These are phyloP conservation scores for Penicillium sp. DNA, from an alignment of 2,329 filamentous ascomycete species.

Conservation along the genomic window DNA sequence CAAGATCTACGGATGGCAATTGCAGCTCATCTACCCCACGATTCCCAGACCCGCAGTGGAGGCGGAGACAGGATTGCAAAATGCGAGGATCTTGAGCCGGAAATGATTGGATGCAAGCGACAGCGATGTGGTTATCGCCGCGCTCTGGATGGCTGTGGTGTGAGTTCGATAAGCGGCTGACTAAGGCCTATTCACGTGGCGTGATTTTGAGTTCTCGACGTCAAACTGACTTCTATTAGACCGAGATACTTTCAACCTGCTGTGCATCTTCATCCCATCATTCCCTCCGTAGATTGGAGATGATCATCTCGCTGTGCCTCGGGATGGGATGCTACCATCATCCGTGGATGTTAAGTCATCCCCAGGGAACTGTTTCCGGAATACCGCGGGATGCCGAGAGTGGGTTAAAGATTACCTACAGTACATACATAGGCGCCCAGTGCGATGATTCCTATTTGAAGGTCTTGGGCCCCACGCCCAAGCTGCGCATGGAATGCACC, in stretches of 20 bases:
- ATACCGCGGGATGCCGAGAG: background rate
- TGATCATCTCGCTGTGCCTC: too few relatives aligned
- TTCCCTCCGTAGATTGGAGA: too few relatives aligned
- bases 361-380: background rate
- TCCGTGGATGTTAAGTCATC: too few relatives aligned
- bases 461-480: too few relatives aligned
- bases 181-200: conserved; percentile 4
- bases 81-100: background rate
- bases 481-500: too few relatives aligned
- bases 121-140: conserved; percentile 17
- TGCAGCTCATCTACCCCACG: conserved; percentile 17
- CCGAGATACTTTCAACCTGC: background rate
- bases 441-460: too few relatives aligned
- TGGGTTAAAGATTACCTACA: background rate
- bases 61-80: conserved; percentile 9
- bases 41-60: conserved; percentile 23
- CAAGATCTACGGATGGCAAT: conserved; percentile 14
- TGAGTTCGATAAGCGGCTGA: conserved; percentile 8
- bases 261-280: too few relatives aligned
- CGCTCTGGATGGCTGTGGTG: conserved; percentile 22
- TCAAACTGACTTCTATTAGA: background rate
- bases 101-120: conserved; percentile 19
- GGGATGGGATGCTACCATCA: too few relatives aligned
- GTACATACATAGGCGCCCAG: too few relatives aligned
- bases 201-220: background rate